Evolutionary conservation across 2,329 filamentous ascomycete genomes (phyloP).

Genomic region (Aspergillus sp.): DNA sequence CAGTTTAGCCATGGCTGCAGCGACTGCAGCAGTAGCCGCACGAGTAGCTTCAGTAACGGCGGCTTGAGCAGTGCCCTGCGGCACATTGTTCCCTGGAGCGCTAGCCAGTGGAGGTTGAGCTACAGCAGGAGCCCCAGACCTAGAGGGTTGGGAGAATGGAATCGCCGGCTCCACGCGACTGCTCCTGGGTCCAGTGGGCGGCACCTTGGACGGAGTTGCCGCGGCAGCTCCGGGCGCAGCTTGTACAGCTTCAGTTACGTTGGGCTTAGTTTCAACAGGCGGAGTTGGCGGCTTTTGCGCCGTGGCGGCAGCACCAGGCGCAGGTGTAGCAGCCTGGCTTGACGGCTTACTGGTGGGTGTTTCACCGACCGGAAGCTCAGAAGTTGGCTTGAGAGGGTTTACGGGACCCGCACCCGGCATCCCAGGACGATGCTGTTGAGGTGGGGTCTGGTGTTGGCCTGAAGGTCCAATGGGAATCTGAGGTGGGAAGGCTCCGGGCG

Average conservation of each 20-base stretch:
- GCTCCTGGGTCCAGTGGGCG: conserved; percentile 30
- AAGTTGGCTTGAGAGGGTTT: conserved; percentile 30
- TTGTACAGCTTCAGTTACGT: conserved; percentile 31
- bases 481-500: conserved; percentile 59
- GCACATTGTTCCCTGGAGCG: conserved; percentile 17
- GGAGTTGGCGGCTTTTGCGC: conserved; percentile 28
- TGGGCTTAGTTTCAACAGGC: conserved; percentile 34
- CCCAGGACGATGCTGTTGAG: conserved; percentile 32
- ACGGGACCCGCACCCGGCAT: conserved; percentile 21
- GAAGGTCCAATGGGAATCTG: conserved; percentile 53
- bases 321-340: conserved; percentile 29
- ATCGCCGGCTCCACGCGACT: conserved; percentile 42
- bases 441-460: conserved; percentile 34
- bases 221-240: conserved; percentile 18
- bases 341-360: conserved; percentile 30
- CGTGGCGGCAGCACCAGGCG: conserved; percentile 17
- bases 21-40: conserved; percentile 45
- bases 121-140: conserved; percentile 24
- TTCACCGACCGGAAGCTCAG: conserved; percentile 38
- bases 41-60: conserved; percentile 43
- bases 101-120: conserved; percentile 22
- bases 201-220: conserved; percentile 13
- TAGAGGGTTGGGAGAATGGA: conserved; percentile 35
- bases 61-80: conserved; percentile 26
- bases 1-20: conserved; percentile 47